These are phyloP conservation scores for Daldinia caldariorum DNA, from an alignment of 495 filamentous ascomycete genomes.

Conservation along the genomic window DNA sequence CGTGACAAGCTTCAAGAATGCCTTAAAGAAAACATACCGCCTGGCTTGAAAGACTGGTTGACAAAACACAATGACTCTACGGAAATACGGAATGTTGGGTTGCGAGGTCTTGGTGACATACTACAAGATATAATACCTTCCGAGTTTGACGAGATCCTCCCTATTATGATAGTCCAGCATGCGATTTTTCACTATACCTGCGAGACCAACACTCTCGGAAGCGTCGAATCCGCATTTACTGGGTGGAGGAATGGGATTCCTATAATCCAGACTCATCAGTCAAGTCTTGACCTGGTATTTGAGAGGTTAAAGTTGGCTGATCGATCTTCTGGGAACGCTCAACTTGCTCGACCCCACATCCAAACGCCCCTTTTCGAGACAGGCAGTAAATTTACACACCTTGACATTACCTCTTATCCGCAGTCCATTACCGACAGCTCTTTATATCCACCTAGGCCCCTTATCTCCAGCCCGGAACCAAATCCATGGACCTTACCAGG, in stretches of 20 bases:
- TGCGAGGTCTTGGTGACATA: constrained; percentile 25
- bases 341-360: constrained; percentile 5
- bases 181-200: constrained; percentile 14
- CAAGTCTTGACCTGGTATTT: constrained; percentile 18
- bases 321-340: neutral
- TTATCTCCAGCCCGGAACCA: neutral
- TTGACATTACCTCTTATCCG: constrained; percentile 8
- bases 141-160: constrained; percentile 26
- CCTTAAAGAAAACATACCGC: neutral
- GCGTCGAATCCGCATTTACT: constrained; percentile 25
- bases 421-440: constrained; percentile 15
- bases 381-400: constrained; percentile 11
- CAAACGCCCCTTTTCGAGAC: constrained; percentile 18
- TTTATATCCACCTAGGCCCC: constrained; percentile 1
- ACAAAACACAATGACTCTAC: neutral
- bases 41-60: constrained; percentile 30
- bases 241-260: constrained; percentile 11
- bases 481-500: neutral
- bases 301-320: constrained; percentile 14
- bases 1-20: constrained; percentile 23
- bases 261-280: constrained; percentile 4
- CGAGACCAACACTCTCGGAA: constrained; percentile 15
- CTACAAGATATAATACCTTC: constrained; percentile 1
- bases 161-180: constrained; percentile 33
- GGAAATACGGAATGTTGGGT: constrained; percentile 23